phyloP scores from a whole-genome alignment of 768 basidiomycete genomes.

The Asterophora parasitica region DNA sequence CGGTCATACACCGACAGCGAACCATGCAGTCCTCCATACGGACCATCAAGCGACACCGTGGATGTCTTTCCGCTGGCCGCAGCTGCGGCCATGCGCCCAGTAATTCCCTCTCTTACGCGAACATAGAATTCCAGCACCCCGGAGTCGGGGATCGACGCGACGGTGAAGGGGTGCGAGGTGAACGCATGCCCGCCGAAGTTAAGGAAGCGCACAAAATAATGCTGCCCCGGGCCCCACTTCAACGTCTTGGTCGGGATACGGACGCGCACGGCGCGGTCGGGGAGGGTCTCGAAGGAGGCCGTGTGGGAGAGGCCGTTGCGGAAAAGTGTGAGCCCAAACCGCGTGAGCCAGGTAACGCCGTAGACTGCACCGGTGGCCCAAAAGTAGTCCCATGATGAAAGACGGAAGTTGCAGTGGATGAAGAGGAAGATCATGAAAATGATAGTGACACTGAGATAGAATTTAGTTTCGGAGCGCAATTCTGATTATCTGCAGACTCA shows the following conservation, averaged over 20 bases:
- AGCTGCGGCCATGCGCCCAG: constrained; percentile 15
- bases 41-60: constrained; percentile 24
- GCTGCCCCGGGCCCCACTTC: constrained; percentile 29
- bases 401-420: constrained; percentile 26
- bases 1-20: constrained; percentile 22
- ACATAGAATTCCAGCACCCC: constrained; percentile 19
- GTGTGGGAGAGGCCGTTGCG: constrained; percentile 18
- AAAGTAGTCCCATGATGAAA: constrained; percentile 31
- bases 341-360: constrained; percentile 22
- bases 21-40: constrained; percentile 25
- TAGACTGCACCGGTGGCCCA: constrained; percentile 26
- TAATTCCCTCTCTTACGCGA: constrained; percentile 26
- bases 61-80: constrained; percentile 9
- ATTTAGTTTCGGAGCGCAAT: not conserved
- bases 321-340: constrained; percentile 22
- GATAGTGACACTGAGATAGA: constrained; percentile 19
- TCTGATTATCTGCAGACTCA: not conserved
- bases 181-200: constrained; percentile 19
- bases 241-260: constrained; percentile 16
- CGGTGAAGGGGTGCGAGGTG: constrained; percentile 31
- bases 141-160: constrained; percentile 20
- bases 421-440: constrained; percentile 31
- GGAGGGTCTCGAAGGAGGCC: constrained; percentile 22
- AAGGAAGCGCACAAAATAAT: constrained; percentile 20
- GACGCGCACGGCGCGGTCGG: constrained; percentile 21